Evolutionary conservation across 306 rosid genomes (phyloP), one percentile per base, ranked within the genome.

Genomic region (Vachellia pachyceras): DNA sequence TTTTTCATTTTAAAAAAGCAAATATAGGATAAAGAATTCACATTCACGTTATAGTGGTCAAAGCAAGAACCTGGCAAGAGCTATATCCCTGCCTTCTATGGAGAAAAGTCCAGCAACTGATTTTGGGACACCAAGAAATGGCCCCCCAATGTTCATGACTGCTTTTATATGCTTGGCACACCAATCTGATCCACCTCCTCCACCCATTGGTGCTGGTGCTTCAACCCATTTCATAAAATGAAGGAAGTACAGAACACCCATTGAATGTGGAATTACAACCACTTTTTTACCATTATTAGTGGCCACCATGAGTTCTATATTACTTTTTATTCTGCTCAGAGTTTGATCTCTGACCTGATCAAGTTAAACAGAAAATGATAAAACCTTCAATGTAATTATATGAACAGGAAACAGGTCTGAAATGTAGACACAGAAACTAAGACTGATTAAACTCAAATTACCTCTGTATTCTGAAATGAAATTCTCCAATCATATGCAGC

Each of bases 161-260:
- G 97, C 91, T 86, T 90, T 90, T 63, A 92, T 87, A 79, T 92
- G 97, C 86, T 84, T 90, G 36, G 97, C 93, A 70, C 97, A 92
- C 97, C 97, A 92, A 84, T 92, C 87, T 37, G 91, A 85, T 54
- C 97, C 97, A 65, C 97, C 97, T 66, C 93, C 95, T 82, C 95
- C 97, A 57, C 97, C 97, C 92, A 85, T 77, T 39, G 97, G 95
- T 52, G 71, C 82, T 22, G 95, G 97, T 67, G 95, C 90, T 84
- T 92, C 97, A 80, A 90, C 97, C 97, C 97, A 92, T 79, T 92
- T 92, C 95, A 92, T 92, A 81, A 92, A 92, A 86, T 92, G 97
- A 80, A 92, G 87, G 83, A 92, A 92, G 89, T 92, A 92, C 60
- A 92, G 81, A 81, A 75, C 93, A 80, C 97, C 97, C 97, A 92